Base-by-base conservation (phyloP, 2,329 filamentous ascomycete species). In the Pleoardoris graminearum region DNA sequence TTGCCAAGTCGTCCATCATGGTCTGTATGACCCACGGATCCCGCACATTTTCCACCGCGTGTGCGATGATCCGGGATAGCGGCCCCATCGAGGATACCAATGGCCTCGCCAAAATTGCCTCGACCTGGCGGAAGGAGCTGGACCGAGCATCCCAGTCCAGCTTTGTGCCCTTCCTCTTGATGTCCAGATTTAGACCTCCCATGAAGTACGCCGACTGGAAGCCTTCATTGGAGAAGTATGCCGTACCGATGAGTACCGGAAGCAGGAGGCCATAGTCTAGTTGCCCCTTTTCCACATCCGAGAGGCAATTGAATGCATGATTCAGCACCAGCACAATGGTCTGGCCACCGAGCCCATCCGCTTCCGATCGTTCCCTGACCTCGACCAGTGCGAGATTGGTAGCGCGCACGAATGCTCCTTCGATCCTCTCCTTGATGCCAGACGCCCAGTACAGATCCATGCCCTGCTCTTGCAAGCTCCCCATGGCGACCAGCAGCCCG, bases 181-280 rank as follows among this genome's bases (percentile, higher is more conserved):
- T 78, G 62, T 95, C 89, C 12, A 81, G 75, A 58, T 88, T 84
- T 54, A 95, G 82, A 0, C 81, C 80, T 1, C 81, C 82, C 3
- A 97, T 77, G 58, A 96, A 93, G 58, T 89, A 86, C 0, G 87
- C 90, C 16, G 86, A 85, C 58, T 87, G 83, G 45, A 95, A 85
- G 1, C 91, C 91, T 65, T 92, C 87, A 0, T 79, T 79, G 0
- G 84, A 85, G 36, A 87, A 86, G 6, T 87, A 86, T 8, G 90
- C 82, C 0, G 87, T 83, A 48, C 84, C 83, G 29, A 90, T 78
- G 32, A 89, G 76, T 0, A 89, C 77, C 0, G 90, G 89, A 8
- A 96, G 77, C 17, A 96, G 76, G 4, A 68, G 48, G 60, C 91
- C 83, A 71, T 86, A 88, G 62, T 91, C 79, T 33, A 95, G 69